Evolutionary conservation across 345 rosid species (phyloP).

Genomic region (Eucalyptus marginata): DNA sequence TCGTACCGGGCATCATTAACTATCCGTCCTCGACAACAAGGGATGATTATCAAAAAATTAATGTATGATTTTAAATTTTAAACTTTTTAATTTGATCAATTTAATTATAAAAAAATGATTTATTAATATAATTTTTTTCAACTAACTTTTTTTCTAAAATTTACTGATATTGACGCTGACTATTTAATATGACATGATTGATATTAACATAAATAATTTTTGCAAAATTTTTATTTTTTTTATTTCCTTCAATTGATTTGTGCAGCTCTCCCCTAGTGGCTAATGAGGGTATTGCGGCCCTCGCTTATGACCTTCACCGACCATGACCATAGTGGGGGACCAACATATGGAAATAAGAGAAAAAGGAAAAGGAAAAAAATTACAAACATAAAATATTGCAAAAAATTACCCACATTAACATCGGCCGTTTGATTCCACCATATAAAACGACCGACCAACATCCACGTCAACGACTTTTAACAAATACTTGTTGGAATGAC

Average conservation of each 20-base stretch:
- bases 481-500: accelerated
- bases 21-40: not conserved
- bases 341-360: accelerated
- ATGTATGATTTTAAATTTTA: accelerated
- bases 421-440: accelerated
- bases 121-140: accelerated
- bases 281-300: accelerated
- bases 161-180: accelerated
- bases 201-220: accelerated
- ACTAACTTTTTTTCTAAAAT: not conserved
- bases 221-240: not conserved
- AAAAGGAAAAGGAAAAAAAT: not conserved
- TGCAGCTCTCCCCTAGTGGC: not conserved
- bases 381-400: too few species aligned
- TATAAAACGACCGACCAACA: accelerated
- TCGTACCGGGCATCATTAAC: not conserved
- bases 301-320: accelerated
- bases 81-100: accelerated
- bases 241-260: not conserved
- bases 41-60: not conserved
- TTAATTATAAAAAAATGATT: not conserved
- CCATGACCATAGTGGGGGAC: accelerated
- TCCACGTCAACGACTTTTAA: accelerated
- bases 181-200: accelerated
- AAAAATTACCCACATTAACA: accelerated